These are phyloP conservation scores for Tremellales sp. DNA, from an alignment of 1,284 basidiomycete species.

Conservation along the genomic window DNA sequence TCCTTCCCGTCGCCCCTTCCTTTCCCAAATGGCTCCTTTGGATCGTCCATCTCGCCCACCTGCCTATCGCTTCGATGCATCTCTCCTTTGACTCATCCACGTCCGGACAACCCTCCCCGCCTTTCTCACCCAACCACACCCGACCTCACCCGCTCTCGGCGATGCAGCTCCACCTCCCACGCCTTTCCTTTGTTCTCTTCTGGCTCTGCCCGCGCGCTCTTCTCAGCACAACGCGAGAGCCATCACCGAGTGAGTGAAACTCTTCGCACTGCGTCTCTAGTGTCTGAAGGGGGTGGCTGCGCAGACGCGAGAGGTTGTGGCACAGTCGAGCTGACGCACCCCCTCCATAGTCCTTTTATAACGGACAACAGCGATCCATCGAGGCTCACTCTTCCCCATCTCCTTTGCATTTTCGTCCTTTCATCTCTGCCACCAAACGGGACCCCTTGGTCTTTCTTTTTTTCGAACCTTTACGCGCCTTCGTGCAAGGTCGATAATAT, in stretches of 20 bases:
- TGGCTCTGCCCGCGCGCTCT: constrained; percentile 7
- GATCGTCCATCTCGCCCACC: constrained; percentile 4
- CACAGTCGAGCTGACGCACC: constrained; percentile 12
- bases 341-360: constrained; percentile 17
- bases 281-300: constrained; percentile 26
- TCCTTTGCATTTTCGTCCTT: constrained; percentile 20
- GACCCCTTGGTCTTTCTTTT: constrained; percentile 17
- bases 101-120: neutral
- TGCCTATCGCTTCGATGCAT: neutral
- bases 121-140: constrained; percentile 2
- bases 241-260: constrained; percentile 12
- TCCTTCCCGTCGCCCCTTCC: too few species aligned
- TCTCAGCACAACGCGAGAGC: neutral
- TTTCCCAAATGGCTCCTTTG: too few species aligned
- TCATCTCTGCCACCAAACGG: too few species aligned
- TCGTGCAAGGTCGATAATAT: too few species aligned
- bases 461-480: too few species aligned
- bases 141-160: constrained; percentile 1
- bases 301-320: constrained; percentile 3
- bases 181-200: constrained; percentile 22
- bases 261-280: neutral
- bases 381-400: constrained; percentile 5
- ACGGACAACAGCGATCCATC: constrained; percentile 16
- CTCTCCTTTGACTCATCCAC: neutral
- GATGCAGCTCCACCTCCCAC: neutral